Percentiles rank a stretch among this genome's conserved stretches.
These are phyloP conservation scores for Rubroboletus pulcherrimus DNA, from an alignment of 768 basidiomycete genomes.

Conservation along the genomic window DNA sequence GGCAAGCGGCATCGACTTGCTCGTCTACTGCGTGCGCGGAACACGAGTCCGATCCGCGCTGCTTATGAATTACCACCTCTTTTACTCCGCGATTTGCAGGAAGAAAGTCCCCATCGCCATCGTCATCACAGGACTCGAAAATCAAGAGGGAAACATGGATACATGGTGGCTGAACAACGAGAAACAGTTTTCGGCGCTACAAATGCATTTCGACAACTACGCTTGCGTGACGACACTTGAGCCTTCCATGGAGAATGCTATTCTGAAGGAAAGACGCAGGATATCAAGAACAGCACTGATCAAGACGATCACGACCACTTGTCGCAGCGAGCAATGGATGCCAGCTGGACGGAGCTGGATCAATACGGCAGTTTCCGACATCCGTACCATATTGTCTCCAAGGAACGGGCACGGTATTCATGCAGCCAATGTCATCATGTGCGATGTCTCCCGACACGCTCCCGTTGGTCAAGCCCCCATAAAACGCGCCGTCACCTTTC, in stretches of 20 bases:
- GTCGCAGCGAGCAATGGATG: slow-evolving; percentile 23
- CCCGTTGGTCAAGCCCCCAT: neutral
- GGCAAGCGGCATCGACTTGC: slow-evolving; percentile 16
- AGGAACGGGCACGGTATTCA: neutral
- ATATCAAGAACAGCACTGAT: slow-evolving; percentile 21
- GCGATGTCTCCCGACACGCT: slow-evolving; percentile 12
- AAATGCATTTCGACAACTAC: slow-evolving; percentile 33
- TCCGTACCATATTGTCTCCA: slow-evolving; percentile 17
- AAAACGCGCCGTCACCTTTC: slow-evolving; percentile 17
- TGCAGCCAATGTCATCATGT: slow-evolving; percentile 22
- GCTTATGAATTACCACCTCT: slow-evolving; percentile 36
- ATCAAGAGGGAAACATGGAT: slow-evolving; percentile 28
- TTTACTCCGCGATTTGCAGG: slow-evolving; percentile 38
- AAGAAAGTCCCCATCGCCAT: slow-evolving; percentile 37
- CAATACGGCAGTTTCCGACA: slow-evolving; percentile 19
- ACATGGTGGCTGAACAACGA: slow-evolving; percentile 30
- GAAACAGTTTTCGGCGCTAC: slow-evolving; percentile 23
- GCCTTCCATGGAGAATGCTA: slow-evolving; percentile 4
- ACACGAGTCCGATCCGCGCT: slow-evolving; percentile 16
- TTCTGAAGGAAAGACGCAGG: slow-evolving; percentile 12
- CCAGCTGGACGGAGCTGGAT: slow-evolving; percentile 22
- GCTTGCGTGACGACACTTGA: slow-evolving; percentile 38
- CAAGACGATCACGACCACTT: slow-evolving; percentile 19
- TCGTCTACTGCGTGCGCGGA: slow-evolving; percentile 30
- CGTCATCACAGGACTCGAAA: slow-evolving; percentile 38